Evolutionary conservation across 2,329 filamentous ascomycete species (phyloP).

Genomic region (Fusarium mexicanum): DNA sequence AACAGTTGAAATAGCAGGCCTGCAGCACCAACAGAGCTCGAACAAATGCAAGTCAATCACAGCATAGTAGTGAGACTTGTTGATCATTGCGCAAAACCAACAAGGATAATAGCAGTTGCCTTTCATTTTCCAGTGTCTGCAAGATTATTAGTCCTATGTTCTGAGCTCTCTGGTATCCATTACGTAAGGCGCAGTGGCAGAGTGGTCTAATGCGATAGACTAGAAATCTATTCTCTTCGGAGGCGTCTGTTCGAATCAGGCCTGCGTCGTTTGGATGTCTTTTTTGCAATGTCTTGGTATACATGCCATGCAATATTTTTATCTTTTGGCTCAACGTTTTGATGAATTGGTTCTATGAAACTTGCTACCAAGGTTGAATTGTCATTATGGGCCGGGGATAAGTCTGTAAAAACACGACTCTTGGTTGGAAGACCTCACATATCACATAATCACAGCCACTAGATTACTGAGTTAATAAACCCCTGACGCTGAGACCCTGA

Average conservation of each 20-base stretch:
- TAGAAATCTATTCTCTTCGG: neutral
- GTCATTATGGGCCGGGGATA: neutral
- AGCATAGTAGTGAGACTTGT: accelerated
- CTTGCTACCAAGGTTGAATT: too few relatives aligned
- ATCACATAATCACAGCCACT: neutral
- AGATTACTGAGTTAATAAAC: neutral
- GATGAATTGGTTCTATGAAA: accelerated
- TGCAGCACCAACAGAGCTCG: accelerated
- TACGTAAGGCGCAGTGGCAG: slow-evolving; percentile 4
- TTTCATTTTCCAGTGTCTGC: accelerated
- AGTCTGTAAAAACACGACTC: neutral
- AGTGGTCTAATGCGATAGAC: slow-evolving; percentile 7
- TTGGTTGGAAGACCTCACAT: neutral
- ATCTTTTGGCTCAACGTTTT: accelerated
- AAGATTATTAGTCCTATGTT: accelerated
- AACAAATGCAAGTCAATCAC: accelerated
- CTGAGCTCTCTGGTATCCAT: accelerated
- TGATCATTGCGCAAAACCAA: too few relatives aligned
- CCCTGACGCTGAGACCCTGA: accelerated
- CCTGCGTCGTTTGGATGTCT: neutral
- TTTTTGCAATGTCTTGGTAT: neutral
- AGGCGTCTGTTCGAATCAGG: slow-evolving; percentile 4
- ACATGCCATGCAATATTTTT: too few relatives aligned
- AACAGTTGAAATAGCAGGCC: accelerated
- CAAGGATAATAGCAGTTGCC: too few relatives aligned